Base-by-base conservation (phyloP, 495 filamentous ascomycete genomes). In the Annulohypoxylon bovei region DNA sequence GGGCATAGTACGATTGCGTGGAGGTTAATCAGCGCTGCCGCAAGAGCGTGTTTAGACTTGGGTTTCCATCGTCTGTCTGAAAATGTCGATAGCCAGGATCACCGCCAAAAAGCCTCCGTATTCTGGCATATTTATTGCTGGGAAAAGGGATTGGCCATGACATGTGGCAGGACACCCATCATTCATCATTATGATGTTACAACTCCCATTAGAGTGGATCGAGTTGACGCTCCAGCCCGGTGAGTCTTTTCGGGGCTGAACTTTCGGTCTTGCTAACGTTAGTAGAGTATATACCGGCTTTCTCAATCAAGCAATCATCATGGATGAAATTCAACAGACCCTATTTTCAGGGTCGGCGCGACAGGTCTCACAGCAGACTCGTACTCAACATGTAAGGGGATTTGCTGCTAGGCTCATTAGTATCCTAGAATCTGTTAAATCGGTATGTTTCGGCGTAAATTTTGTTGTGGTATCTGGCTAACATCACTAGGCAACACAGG, bases 131-230 rank as follows among this genome's bases (percentile, higher is more conserved):
- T 84, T 11, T 91, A 91, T 70, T 79, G 82, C 1, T 76, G 88
- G 50, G 83, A 90, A 57, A 88, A 86, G 65, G 82, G 81, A 6
- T 76, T 92, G 18, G 84, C 89, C 0, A 75, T 92, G 37, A 85
- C 89, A 3, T 78, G 89, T 11, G 89, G 90, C 2, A 86, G 88
- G 5, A 83, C 88, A 0, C 83, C 87, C 1, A 75, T 80, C 4
- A 85, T 91, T 54, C 87, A 88, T 25, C 87, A 90, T 67, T 89
- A 84, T 66, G 90, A 92, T 49, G 87, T 91, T 56, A 83, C 84
- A 0, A 76, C 60, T 4, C 32, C 49, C 14, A 53, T 32, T 1
- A n/a, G 47, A 7, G 9, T 18, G 9, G 57, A 62, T 16, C 16
- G 42, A 3, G 4, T 20, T 25, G 28, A 52, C 25, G 28, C 42